Evolutionary conservation across 1,139 yeast genomes (phyloP), one percentile per base, ranked within the genome.

Genomic region (Diutina pseudorugosa): DNA sequence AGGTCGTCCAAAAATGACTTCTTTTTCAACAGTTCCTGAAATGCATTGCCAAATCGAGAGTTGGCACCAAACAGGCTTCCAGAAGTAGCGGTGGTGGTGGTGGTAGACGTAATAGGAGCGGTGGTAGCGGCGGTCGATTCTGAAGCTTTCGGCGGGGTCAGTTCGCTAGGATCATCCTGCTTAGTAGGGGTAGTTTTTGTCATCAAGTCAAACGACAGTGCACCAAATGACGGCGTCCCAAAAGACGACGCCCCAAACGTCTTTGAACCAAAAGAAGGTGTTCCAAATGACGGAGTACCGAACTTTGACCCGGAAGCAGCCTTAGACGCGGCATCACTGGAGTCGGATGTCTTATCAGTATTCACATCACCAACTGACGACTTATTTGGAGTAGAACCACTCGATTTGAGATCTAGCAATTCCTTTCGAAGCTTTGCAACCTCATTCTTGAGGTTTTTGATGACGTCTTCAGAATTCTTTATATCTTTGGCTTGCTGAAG

Each of bases 41-140:
- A 80, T 1, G 85, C 85, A 59, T 79, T 76, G 2, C 80, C 79
- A 59, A 82, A 79, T 40, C 74, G 72, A 33, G 87, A 74, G 14
- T 78, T 78, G 42, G 83, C 70, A 0, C 90, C 89, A 66, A 84
- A 84, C 21, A 25, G n/a, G 6, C 41, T 16, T 33, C 11, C 16
- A 36, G 25, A 6, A 14, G 14, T 14, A 9, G 33, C 14, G 33
- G 47, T n/a, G 33, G 33, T 14, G 25, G 45, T 18, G 11, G n/a
- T 19, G 14, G 8, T 20, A 1, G 45, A 9, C 9, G 23, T 12
- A 16, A 20, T n/a, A 19, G 45, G 12, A 19, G 45, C 44, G 21
- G 20, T 19, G 19, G 47, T n/a, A 23, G 18, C 21, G 27, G 47
- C 8, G 23, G 44, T 19, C 4, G 36, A 12, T 30, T 30, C n/a